Percentiles rank a stretch among this genome's conserved stretches.
phyloP scores from a whole-genome alignment of 2,329 filamentous ascomycete genomes.

The Fusarium xylarioides region DNA sequence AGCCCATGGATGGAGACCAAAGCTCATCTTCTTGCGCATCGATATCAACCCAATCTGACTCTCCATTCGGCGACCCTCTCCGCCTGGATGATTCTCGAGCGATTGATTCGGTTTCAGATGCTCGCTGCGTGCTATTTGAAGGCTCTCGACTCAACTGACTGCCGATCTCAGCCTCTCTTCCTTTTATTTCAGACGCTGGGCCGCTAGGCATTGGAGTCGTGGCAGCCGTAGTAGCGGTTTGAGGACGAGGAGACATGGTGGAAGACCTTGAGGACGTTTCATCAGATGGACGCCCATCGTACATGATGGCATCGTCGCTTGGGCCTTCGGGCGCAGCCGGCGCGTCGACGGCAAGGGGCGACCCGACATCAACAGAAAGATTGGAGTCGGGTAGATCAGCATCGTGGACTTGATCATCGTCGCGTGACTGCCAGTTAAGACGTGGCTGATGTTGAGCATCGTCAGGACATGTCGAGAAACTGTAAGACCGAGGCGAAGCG shows the following conservation, averaged over 20 bases:
- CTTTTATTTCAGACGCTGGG: conserved; percentile 49
- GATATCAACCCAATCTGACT: conserved; percentile 37
- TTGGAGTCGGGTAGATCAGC: conserved; percentile 32
- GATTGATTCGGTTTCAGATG: conserved; percentile 29
- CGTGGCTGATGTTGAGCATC: conserved; percentile 47
- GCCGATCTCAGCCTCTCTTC: conserved; percentile 40
- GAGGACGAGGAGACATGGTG: conserved; percentile 56
- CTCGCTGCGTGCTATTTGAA: conserved; percentile 30
- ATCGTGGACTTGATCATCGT: conserved; percentile 29
- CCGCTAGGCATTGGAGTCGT: conserved; percentile 47
- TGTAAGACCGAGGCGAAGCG: conserved; percentile 49
- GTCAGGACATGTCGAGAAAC: conserved; percentile 56
- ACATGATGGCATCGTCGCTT: conserved; percentile 39
- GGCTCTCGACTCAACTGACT: conserved; percentile 37
- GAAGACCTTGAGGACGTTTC: conserved; percentile 50
- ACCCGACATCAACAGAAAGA: conserved; percentile 33
- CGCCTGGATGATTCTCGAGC: conserved; percentile 19
- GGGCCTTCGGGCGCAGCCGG: conserved; percentile 32
- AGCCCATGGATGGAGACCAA: conserved; percentile 50
- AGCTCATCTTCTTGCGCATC: conserved; percentile 44
- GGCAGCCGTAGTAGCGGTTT: conserved; percentile 46
- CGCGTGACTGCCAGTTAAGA: conserved; percentile 39
- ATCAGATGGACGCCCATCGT: conserved; percentile 40
- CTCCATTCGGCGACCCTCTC: conserved; percentile 29
- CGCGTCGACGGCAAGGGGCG: conserved; percentile 34